Base-by-base conservation (phyloP, 768 basidiomycete species). In the Chlorophyllum brunneum region DNA sequence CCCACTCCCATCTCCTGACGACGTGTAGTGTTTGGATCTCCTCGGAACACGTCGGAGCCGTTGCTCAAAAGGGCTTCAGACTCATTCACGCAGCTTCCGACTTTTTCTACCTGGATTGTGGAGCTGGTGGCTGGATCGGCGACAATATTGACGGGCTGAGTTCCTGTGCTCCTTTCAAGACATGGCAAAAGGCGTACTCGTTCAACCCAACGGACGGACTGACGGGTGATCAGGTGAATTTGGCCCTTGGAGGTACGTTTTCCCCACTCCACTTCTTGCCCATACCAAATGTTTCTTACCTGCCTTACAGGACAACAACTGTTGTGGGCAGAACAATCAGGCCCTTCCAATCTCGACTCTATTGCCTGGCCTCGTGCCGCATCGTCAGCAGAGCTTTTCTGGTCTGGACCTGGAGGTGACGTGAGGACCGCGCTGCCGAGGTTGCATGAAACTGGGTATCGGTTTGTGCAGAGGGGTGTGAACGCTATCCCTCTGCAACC, bases 71-170 rank as follows among this genome's bases (percentile, higher is more conserved):
- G 57, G 85, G 83, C 0, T 80, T 73, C 69, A 68, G 73, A 37
- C 60, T 92, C 38, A 68, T 93, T 2, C 87, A 90, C 50, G 79
- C 83, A 1, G 75, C 87, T 0, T 83, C 81, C 5, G 81, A 91
- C 61, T 86, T 80, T 66, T 90, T 92, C 70, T 92, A 92, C 66
- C 79, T 92, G 22, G 88, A 90, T 59, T 88, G 86, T 56, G 88
- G 88, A 30, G 80, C 66, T 1, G 88, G 88, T 6, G 82, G 74
- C 24, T 91, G 86, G 85, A 67, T 88, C 8, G 86, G 85, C 0
- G 64, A 77, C 27, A 59, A 65, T 57, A 70, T 57, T 40, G 18
- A 50, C 47, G 77, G 80, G 4, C 81, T 80, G 54, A 82, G 80
- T 59, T 88, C 86, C 84, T 88, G 85, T 60, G 84, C 85, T 59